A percentile compares a stretch with the other conserved stretches of the same genome.
These are phyloP conservation scores for Pleurotus ostreatus DNA, from an alignment of 768 basidiomycete genomes.

Conservation along the genomic window DNA sequence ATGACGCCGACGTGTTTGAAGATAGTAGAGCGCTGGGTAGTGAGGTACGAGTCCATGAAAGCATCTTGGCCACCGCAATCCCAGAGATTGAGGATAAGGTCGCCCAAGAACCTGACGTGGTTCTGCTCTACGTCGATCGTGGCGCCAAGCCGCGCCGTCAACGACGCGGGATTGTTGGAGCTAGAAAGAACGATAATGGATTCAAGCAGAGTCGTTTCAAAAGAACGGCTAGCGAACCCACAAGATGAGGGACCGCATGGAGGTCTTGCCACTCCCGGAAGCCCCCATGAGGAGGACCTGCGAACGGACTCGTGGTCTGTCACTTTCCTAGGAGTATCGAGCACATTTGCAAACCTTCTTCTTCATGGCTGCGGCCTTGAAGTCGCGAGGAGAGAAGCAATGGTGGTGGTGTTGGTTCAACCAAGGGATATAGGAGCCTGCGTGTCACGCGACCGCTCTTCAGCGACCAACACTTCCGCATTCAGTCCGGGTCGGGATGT, in stretches of 20 bases:
- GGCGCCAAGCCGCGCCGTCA: constrained; percentile 88
- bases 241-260: constrained; percentile 99
- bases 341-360: constrained; percentile 45
- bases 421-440: neutral
- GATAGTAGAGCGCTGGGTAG: constrained; percentile 86
- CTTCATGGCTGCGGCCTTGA: constrained; percentile 39
- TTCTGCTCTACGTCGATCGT: constrained; percentile 99
- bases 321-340: neutral
- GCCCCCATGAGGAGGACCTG: constrained; percentile 98
- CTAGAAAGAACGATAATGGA: constrained; percentile 33
- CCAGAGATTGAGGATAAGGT: constrained; percentile 95
- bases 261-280: constrained; percentile 91
- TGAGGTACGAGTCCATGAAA: constrained; percentile 97
- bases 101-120: constrained; percentile 94
- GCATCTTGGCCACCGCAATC: constrained; percentile 98
- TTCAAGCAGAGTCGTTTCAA: constrained; percentile 5
- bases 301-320: neutral
- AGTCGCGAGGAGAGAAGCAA: neutral
- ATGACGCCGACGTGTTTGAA: constrained; percentile 96
- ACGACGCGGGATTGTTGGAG: constrained; percentile 90
- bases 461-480: too few species aligned
- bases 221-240: constrained; percentile 35
- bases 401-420: constrained; percentile 1
- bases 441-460: too few species aligned
- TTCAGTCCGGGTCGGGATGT: too few species aligned